Conservation (phyloP, 2,329 filamentous ascomycete species). For the Periconia digitata region DNA sequence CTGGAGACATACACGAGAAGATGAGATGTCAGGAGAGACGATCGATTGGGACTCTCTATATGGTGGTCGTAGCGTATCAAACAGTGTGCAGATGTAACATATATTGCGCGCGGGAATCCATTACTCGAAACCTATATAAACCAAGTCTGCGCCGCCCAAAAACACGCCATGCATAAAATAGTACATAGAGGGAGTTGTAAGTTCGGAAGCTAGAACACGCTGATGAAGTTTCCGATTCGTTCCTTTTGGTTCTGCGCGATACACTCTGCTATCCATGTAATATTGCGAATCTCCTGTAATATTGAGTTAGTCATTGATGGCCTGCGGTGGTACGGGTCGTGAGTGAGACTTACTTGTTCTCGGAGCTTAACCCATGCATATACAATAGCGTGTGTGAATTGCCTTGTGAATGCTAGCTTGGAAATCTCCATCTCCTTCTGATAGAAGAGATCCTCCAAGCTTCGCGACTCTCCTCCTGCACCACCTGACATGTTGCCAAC, state of each 20-base stretch:
- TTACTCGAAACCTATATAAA: conserved; percentile 27
- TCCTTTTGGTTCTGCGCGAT: conserved; percentile 99
- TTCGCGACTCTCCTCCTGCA: conserved; percentile 78
- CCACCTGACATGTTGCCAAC: conserved; percentile 85
- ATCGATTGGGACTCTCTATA: too few relatives aligned
- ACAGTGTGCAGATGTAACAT: too few relatives aligned
- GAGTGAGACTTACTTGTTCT: conserved; percentile 73
- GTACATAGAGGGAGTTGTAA: conserved; percentile 29
- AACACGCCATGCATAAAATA: conserved; percentile 26
- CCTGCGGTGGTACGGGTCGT: neutral
- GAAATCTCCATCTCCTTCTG: conserved; percentile 99
- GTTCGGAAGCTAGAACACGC: conserved; percentile 65
- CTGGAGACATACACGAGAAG: too few relatives aligned
- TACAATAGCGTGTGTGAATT: conserved; percentile 92
- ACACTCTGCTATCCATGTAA: conserved; percentile 99
- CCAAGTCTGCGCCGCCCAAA: conserved; percentile 30
- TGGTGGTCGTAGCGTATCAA: too few relatives aligned
- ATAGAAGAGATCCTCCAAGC: conserved; percentile 96
- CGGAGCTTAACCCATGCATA: conserved; percentile 97
- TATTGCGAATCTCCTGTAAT: conserved; percentile 92
- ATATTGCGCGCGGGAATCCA: too few relatives aligned
- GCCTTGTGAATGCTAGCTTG: conserved; percentile 90
- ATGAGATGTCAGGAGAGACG: too few relatives aligned
- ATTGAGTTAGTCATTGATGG: conserved; percentile 18
- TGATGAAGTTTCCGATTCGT: conserved; percentile 97